Percentiles rank a stretch among this genome's conserved stretches.
These are phyloP conservation scores for Geranomyces michiganensis DNA, from an alignment of 192 early-diverging fungal species.

Conservation along the genomic window DNA sequence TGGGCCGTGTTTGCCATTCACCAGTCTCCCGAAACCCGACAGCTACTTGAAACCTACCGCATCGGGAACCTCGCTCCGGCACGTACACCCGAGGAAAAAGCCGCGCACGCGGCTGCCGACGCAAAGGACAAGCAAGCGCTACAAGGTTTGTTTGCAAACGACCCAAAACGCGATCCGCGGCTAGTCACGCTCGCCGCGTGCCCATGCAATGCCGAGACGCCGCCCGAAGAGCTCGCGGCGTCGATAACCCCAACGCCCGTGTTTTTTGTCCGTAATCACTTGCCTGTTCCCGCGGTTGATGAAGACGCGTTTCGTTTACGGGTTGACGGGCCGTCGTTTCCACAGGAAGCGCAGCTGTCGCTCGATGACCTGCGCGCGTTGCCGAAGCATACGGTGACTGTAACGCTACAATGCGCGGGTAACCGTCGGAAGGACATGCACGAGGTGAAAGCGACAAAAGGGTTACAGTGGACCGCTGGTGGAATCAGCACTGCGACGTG, in stretches of 20 bases:
- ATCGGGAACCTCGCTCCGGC: constrained; percentile 44
- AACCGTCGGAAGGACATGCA: constrained; percentile 81
- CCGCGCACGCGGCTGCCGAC: neutral
- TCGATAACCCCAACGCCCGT: constrained; percentile 75
- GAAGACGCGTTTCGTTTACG: constrained; percentile 56
- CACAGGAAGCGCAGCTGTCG: constrained; percentile 40
- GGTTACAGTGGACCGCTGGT: constrained; percentile 79
- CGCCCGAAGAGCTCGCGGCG: constrained; percentile 59
- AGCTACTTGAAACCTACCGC: constrained; percentile 52
- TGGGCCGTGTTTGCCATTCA: constrained; percentile 60
- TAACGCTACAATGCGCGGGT: constrained; percentile 81
- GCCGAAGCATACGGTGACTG: constrained; percentile 60
- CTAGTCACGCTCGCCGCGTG: constrained; percentile 67
- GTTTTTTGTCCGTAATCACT: constrained; percentile 88
- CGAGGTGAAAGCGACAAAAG: constrained; percentile 74
- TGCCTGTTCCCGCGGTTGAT: constrained; percentile 81
- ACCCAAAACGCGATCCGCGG: constrained; percentile 68
- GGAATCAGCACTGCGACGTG: constrained; percentile 80
- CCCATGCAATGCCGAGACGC: constrained; percentile 89
- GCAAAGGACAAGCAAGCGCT: constrained; percentile 33
- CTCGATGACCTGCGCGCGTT: constrained; percentile 61
- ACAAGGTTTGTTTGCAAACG: constrained; percentile 57
- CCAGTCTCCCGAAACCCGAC: constrained; percentile 37
- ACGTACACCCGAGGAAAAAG: neutral
- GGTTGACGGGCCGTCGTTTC: constrained; percentile 57